Conservation (phyloP, 2,329 filamentous ascomycete genomes). For the Colletotrichum brevisporum region DNA sequence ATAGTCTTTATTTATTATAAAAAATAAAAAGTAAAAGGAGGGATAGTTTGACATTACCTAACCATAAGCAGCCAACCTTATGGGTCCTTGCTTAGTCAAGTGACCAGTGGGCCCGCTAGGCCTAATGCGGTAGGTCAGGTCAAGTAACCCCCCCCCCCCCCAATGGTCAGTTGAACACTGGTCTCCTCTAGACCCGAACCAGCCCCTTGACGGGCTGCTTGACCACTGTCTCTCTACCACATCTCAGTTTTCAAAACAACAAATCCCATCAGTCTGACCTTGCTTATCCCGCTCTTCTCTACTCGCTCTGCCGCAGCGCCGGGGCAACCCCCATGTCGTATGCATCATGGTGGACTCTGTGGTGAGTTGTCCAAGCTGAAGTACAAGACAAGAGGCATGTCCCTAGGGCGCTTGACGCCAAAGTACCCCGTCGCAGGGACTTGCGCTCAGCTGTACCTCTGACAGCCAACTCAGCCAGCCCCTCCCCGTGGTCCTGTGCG, state of each 20-base stretch:
- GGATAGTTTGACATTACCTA: no score
- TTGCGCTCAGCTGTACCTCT: neutral
- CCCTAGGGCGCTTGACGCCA: neutral
- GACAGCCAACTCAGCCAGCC: constrained; percentile 5
- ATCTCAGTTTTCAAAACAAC: constrained; percentile 28
- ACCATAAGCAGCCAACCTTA: no score
- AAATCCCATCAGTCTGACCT: constrained; percentile 8
- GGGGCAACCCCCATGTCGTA: constrained; percentile 33
- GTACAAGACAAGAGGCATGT: neutral
- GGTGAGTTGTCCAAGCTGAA: neutral
- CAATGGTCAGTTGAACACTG: no score
- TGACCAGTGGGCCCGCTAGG: no score
- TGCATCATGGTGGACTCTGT: constrained; percentile 7
- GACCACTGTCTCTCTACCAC: constrained; percentile 23
- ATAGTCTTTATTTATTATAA: no score
- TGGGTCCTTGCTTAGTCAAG: no score
- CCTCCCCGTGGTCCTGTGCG: constrained; percentile 29
- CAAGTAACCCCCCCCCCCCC: no score
- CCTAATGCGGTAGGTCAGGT: no score
- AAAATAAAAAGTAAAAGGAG: no score
- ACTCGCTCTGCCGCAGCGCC: constrained; percentile 19
- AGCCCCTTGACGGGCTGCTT: constrained; percentile 28
- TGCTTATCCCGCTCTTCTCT: constrained; percentile 23
- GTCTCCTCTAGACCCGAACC: constrained; percentile 27
- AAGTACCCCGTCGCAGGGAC: neutral